phyloP scores from a whole-genome alignment of 148 eudicot species.

The Polygonum maritimum region DNA sequence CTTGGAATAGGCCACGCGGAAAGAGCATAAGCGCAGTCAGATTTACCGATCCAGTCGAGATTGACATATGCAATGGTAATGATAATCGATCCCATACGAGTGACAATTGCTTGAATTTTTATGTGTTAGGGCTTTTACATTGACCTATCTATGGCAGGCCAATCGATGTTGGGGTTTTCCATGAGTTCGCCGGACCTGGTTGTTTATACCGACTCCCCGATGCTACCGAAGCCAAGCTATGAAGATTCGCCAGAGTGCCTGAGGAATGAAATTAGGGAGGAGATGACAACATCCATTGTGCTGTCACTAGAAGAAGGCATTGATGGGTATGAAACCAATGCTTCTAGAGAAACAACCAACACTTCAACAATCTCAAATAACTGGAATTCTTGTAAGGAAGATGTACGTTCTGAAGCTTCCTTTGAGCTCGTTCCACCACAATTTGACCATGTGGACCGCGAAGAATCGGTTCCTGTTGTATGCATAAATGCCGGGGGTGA shows the following conservation, averaged over 20 bases:
- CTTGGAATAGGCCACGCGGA: background rate
- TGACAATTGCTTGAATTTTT: background rate
- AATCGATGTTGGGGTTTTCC: constrained; percentile 42
- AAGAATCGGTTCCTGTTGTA: constrained; percentile 15
- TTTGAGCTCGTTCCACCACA: constrained; percentile 48
- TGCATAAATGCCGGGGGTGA: constrained; percentile 41
- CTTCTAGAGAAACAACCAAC: constrained; percentile 21
- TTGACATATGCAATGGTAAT: background rate
- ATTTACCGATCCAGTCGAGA: constrained; percentile 6
- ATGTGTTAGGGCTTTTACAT: background rate
- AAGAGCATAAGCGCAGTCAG: background rate
- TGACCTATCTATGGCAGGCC: constrained; percentile 30
- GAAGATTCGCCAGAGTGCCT: constrained; percentile 36
- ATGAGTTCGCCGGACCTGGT: constrained; percentile 68
- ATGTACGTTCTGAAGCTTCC: constrained; percentile 33
- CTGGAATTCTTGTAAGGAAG: constrained; percentile 29
- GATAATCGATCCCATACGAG: background rate
- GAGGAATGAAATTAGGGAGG: constrained; percentile 19
- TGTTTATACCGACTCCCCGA: constrained; percentile 57
- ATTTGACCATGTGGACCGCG: constrained; percentile 15
- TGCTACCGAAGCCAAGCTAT: constrained; percentile 26
- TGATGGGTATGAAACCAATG: constrained; percentile 38
- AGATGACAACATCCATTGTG: constrained; percentile 32
- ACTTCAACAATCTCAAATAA: constrained; percentile 26
- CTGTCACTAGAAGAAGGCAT: constrained; percentile 86